Evolutionary conservation across 2,329 filamentous ascomycete species (phyloP).

Genomic region (Botryotinia narcissicola): DNA sequence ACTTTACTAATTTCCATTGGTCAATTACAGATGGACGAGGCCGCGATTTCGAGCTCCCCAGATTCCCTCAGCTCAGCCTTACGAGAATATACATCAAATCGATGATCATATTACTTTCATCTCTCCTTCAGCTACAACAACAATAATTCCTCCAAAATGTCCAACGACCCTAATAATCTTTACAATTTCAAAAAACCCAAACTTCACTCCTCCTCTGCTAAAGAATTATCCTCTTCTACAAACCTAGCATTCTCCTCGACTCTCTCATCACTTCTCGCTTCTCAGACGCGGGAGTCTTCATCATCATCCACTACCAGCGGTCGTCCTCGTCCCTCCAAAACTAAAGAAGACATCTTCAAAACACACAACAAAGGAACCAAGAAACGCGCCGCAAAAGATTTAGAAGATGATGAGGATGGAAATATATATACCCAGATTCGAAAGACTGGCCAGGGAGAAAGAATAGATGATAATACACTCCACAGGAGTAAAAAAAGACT

Average conservation of each 20-base stretch:
- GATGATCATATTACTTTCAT: neutral
- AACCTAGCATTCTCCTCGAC: conserved; percentile 86
- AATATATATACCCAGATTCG: conserved; percentile 59
- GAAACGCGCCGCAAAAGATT: conserved; percentile 60
- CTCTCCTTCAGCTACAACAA: neutral
- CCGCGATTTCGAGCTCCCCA: neutral
- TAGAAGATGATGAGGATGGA: conserved; percentile 50
- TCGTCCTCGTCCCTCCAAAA: conserved; percentile 53
- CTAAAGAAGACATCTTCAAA: conserved; percentile 68
- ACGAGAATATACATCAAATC: neutral
- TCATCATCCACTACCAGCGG: conserved; percentile 44
- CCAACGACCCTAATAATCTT: conserved; percentile 50
- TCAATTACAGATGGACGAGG: neutral
- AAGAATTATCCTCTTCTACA: conserved; percentile 67
- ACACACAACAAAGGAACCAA: conserved; percentile 60
- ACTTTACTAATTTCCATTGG: neutral
- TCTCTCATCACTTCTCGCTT: conserved; percentile 74
- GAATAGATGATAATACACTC: conserved; percentile 55
- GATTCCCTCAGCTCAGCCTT: conserved; percentile 13
- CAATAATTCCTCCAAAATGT: conserved; percentile 12
- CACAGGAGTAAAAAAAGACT: conserved; percentile 73
- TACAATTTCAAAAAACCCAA: conserved; percentile 75
- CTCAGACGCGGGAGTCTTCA: conserved; percentile 37
- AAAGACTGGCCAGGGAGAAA: conserved; percentile 18
- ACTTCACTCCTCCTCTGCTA: conserved; percentile 49